Percentiles rank a stretch among this genome's conserved stretches.
These are phyloP conservation scores for Trichoderma gamsii DNA, from an alignment of 495 filamentous ascomycete species.

Conservation along the genomic window DNA sequence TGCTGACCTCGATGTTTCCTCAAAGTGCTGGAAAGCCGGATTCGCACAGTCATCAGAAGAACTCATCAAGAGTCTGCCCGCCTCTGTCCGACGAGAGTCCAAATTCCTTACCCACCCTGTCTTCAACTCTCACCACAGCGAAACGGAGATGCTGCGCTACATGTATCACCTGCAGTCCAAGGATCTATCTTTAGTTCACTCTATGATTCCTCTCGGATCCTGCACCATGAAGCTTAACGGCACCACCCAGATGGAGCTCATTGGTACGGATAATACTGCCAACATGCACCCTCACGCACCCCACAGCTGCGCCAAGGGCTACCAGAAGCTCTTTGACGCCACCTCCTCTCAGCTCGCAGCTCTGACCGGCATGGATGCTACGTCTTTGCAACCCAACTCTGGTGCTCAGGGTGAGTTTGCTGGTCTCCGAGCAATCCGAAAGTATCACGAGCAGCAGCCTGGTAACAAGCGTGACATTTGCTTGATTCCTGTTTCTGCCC, in stretches of 20 bases:
- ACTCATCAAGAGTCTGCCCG: slow-evolving; percentile 41
- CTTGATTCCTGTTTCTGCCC: slow-evolving; percentile 92
- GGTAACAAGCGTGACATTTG: slow-evolving; percentile 78
- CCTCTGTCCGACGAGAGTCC: slow-evolving; percentile 63
- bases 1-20: slow-evolving; percentile 31
- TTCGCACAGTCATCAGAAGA: slow-evolving; percentile 18
- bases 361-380: slow-evolving; percentile 86
- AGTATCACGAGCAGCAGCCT: slow-evolving; percentile 64
- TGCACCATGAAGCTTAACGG: slow-evolving; percentile 99
- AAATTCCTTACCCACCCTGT: slow-evolving; percentile 84
- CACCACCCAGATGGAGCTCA: slow-evolving; percentile 36
- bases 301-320: slow-evolving; percentile 57
- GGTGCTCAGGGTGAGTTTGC: slow-evolving; percentile 96
- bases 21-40: slow-evolving; percentile 22
- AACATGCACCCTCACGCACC: slow-evolving; percentile 82
- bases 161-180: slow-evolving; percentile 93
- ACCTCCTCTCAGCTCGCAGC: slow-evolving; percentile 70
- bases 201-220: slow-evolving; percentile 98
- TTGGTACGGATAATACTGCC: slow-evolving; percentile 73
- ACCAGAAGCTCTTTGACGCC: slow-evolving; percentile 60
- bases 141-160: slow-evolving; percentile 92
- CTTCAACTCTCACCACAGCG: slow-evolving; percentile 95
- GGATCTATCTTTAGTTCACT: slow-evolving; percentile 90
- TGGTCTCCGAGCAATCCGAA: slow-evolving; percentile 86
- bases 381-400: slow-evolving; percentile 93